Evolutionary conservation across 1,139 yeast species (phyloP).

Genomic region (Petasospora rhodanensis): DNA sequence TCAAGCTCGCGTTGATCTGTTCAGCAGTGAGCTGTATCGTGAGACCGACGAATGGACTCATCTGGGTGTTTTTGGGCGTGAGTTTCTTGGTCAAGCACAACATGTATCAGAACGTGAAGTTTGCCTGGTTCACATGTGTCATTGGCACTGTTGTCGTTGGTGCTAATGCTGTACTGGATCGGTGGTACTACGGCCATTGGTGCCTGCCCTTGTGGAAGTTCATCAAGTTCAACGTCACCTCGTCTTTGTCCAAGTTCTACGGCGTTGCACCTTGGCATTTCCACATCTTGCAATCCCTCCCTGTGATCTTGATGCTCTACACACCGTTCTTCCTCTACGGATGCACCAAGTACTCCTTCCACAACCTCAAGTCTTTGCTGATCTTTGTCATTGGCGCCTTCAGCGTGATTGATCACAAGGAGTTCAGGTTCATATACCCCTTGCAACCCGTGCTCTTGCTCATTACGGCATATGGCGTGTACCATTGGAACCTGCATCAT

Average conservation of each 20-base stretch:
- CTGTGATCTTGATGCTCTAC: constrained; percentile 63
- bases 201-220: constrained; percentile 69
- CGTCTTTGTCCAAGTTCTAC: constrained; percentile 73
- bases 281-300: constrained; percentile 77
- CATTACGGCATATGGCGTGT: constrained; percentile 34
- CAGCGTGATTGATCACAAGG: constrained; percentile 77
- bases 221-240: constrained; percentile 68
- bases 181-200: constrained; percentile 50
- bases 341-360: constrained; percentile 20
- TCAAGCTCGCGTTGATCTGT: constrained; percentile 30
- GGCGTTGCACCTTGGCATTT: constrained; percentile 87
- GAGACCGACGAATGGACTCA: constrained; percentile 76
- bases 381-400: constrained; percentile 46
- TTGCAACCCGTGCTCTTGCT: constrained; percentile 67
- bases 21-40: constrained; percentile 61
- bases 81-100: constrained; percentile 16
- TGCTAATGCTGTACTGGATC: constrained; percentile 47
- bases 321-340: constrained; percentile 58
- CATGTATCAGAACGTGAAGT: constrained; percentile 12
- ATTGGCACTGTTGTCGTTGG: constrained; percentile 29
- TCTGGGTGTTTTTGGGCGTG: constrained; percentile 66
- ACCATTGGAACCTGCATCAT: constrained; percentile 17
- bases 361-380: constrained; percentile 21
- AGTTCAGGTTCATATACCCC: constrained; percentile 85
- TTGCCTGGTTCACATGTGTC: constrained; percentile 25